These are phyloP conservation scores for Rhizoctonia solani DNA, from an alignment of 1,284 basidiomycete species.

Conservation along the genomic window DNA sequence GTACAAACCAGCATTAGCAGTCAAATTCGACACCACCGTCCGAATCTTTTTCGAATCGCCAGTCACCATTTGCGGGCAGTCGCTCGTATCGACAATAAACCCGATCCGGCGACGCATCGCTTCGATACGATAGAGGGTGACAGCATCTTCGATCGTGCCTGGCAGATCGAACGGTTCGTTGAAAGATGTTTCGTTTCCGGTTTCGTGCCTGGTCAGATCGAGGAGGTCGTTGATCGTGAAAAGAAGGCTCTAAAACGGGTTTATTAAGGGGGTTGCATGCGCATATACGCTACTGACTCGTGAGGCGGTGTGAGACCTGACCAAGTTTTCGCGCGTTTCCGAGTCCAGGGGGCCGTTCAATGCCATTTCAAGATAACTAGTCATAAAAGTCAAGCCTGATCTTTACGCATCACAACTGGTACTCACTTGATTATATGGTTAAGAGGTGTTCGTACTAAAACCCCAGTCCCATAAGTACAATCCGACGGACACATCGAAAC, in stretches of 20 bases:
- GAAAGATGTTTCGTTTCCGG: constrained; percentile 77
- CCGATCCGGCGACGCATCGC: constrained; percentile 66
- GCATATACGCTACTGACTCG: constrained; percentile 53
- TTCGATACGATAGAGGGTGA: constrained; percentile 66
- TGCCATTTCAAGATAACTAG: constrained; percentile 82
- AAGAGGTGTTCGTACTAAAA: constrained; percentile 68
- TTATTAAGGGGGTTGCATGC: not conserved
- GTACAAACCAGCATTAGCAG: constrained; percentile 73
- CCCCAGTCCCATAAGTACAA: not conserved
- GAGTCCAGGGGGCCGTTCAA: constrained; percentile 76
- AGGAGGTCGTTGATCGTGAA: constrained; percentile 49
- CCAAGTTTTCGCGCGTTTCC: constrained; percentile 81
- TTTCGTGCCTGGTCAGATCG: constrained; percentile 83
- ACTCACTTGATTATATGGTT: constrained; percentile 75
- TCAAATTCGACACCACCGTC: constrained; percentile 81
- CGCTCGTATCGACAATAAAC: constrained; percentile 63
- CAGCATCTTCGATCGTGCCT: constrained; percentile 70
- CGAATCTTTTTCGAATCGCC: constrained; percentile 77
- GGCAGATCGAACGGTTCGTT: constrained; percentile 82
- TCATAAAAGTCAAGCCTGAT: not conserved
- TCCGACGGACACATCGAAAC: no score
- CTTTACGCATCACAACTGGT: not conserved
- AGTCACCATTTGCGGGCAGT: constrained; percentile 63
- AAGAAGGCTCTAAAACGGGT: constrained; percentile 41
- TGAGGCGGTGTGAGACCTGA: constrained; percentile 78